Conservation (phyloP, 2,329 filamentous ascomycete genomes). For the Penicillium rolfsii region DNA sequence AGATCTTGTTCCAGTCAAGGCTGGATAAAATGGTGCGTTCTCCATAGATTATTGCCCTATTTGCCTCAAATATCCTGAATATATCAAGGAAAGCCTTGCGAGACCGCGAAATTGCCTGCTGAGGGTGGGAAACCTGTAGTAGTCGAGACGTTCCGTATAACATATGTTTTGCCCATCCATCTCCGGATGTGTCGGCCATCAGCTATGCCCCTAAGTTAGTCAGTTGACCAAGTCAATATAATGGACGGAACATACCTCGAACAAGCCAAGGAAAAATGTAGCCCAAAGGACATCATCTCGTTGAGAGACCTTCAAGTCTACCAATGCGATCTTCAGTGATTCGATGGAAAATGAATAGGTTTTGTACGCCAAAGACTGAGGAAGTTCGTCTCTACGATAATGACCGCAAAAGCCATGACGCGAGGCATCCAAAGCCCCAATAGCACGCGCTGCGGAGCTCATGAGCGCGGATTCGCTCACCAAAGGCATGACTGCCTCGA, state of each 20-base stretch:
- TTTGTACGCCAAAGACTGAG: neutral
- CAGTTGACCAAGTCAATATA: neutral
- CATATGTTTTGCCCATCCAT: constrained; percentile 16
- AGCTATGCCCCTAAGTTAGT: neutral
- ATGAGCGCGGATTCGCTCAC: neutral
- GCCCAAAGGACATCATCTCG: constrained; percentile 5
- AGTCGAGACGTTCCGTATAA: constrained; percentile 15
- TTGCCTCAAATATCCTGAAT: neutral
- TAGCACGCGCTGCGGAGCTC: neutral
- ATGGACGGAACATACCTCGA: neutral
- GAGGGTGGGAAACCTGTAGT: constrained; percentile 2
- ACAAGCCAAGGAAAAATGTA: neutral
- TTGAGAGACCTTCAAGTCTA: neutral
- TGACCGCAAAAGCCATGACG: neutral
- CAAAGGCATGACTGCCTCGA: neutral
- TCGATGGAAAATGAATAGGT: neutral
- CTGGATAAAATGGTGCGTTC: neutral
- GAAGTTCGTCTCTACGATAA: neutral
- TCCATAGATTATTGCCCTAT: neutral
- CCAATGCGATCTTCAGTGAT: neutral
- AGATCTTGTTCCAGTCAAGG: neutral
- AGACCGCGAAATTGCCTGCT: neutral
- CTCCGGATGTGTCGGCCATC: constrained; percentile 6
- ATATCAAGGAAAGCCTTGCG: neutral
- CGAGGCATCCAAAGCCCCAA: constrained; percentile 4